Evolutionary conservation across 371 early-diverging fungal species (phyloP), one percentile per base, ranked within the genome.

Genomic region (Mortierella sp.): DNA sequence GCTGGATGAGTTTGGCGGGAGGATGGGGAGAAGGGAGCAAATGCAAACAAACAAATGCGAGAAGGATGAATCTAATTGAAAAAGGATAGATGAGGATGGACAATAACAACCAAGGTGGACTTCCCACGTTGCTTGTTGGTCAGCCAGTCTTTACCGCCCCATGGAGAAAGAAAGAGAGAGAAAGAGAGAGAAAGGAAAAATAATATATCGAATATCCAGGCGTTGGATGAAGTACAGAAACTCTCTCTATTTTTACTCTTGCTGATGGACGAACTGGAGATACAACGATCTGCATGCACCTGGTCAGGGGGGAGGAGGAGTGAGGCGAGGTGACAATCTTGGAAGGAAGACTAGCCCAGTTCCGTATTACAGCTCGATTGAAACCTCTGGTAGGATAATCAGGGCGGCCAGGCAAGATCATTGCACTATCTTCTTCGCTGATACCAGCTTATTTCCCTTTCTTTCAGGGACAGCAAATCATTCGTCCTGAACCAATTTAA

Each of bases 231-330:
- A 6, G 39, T n/a, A 26, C 16, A 24, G 11, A 55, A 30, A 55
- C 55, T 28, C 30, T 55, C 55, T 30, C 30, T 55, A 55, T 55
- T 55, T 51, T 51, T 51, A 51, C 51, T n/a, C 51, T 35, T 35
- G 11, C 11, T 43, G 43, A 43, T 43, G 43, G 43, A 43, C 16
- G 35, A 45, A 45, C 45, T 51, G 51, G 51, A 18, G 18, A 49
- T 18, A 51, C 51, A 51, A n/a, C 51, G 51, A 51, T 51, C n/a
- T 51, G 51, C 51, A 51, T 51, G 51, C n/a, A 51, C n/a, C 51
- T n/a, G 1, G 51, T 51, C n/a, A 51, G n/a, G n/a, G 51, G 51
- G 51, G n/a, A n/a, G n/a, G 51, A 51, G 51, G 51, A n/a, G 45
- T 45, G 45, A 45, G 12, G 18, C 12, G 18, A 45, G 18, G 35